Conservation (phyloP, 305 asterid species). For the Fraxinus latifolia region DNA sequence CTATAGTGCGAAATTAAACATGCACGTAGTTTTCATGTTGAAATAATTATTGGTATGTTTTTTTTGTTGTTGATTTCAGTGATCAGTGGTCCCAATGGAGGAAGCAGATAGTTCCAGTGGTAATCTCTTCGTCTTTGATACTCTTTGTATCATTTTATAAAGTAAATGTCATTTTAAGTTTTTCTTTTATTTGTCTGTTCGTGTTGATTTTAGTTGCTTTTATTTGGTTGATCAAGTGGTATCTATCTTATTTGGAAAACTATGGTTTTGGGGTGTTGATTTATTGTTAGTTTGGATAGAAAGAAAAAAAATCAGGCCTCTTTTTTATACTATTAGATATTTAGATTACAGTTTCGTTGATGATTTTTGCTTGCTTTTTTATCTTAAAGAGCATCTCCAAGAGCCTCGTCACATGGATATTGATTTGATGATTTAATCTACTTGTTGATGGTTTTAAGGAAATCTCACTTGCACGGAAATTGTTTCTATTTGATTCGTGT, state of each 20-base stretch:
- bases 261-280: not conserved
- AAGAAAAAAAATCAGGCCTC: not conserved
- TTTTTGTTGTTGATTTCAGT: not conserved
- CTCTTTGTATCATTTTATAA: slow-evolving; percentile 5
- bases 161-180: not conserved
- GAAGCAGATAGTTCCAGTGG: slow-evolving; percentile 31
- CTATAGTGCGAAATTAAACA: not conserved
- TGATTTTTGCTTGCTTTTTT: not conserved
- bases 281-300: not conserved
- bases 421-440: not conserved
- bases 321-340: not conserved
- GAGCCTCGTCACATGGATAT: not conserved
- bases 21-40: slow-evolving; percentile 22
- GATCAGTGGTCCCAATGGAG: slow-evolving; percentile 31
- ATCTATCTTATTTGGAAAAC: not conserved
- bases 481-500: not conserved
- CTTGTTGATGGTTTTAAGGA: not conserved
- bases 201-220: not conserved
- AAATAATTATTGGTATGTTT: slow-evolving; percentile 3
- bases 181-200: not conserved
- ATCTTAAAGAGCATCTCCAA: not conserved
- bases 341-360: not conserved
- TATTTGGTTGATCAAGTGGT: not conserved
- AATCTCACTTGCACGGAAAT: not conserved
- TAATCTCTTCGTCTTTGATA: slow-evolving; percentile 1